These are phyloP conservation scores for Hymenoscyphus occultus DNA, from an alignment of 2,329 filamentous ascomycete genomes.

Conservation along the genomic window DNA sequence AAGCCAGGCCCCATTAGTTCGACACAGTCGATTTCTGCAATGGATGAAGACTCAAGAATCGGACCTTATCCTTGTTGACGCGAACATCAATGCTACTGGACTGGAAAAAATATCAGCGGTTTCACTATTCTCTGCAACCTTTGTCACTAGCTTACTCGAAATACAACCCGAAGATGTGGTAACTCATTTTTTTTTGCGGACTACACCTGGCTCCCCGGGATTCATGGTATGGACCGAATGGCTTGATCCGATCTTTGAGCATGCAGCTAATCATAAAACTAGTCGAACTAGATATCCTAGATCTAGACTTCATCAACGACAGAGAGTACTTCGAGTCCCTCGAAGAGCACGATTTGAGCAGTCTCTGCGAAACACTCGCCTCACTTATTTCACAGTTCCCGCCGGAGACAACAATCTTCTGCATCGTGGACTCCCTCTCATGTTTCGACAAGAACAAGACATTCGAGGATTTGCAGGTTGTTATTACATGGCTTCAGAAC, in stretches of 20 bases:
- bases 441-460: conserved; percentile 7
- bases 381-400: neutral
- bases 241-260: neutral
- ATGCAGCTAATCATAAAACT: neutral
- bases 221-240: neutral
- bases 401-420: neutral
- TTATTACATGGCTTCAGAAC: neutral
- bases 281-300: neutral
- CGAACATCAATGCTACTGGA: neutral
- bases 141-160: neutral
- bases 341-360: neutral
- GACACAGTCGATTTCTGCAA: neutral
- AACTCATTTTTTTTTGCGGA: neutral
- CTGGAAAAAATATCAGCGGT: neutral
- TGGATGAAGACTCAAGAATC: neutral
- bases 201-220: conserved; percentile 2
- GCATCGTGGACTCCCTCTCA: neutral
- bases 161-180: neutral
- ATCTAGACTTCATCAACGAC: neutral
- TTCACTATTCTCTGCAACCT: neutral
- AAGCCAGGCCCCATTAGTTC: neutral
- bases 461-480: neutral
- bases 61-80: neutral
- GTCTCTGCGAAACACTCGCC: neutral
- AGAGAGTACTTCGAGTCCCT: neutral